Base-by-base conservation (phyloP, 2,329 filamentous ascomycete species). In the Colletotrichum truncatum region DNA sequence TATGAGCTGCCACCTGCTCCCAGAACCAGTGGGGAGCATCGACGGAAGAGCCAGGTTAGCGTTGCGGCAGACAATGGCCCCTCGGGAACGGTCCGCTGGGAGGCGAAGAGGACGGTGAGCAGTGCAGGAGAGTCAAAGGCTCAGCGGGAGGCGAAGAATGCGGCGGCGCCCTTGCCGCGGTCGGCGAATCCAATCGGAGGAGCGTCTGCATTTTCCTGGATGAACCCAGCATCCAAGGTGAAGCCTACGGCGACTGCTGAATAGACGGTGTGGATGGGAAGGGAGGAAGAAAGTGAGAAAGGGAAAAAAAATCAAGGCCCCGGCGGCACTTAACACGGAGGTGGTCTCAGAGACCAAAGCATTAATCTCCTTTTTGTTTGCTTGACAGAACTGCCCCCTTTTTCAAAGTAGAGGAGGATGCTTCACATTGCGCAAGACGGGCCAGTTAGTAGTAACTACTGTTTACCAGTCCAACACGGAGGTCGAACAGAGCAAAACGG, bases 121-220 rank as follows among this genome's bases (percentile, higher is more conserved):
- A 76, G 72, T 45, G 76, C 75, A 55, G 74, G 76, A 26, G 73
- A 76, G 14, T 45, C 70, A 26, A 70, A 72, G 53, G 41, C 49
- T 67, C 52, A 46, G 18, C 23, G 68, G 69, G 49, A 69, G 71
- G 69, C 71, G 38, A 78, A 80, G 58, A 80, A 77, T 56, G 73
- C 76, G 36, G 73, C 73, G 30, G 75, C 80, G 41, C 72, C 78
- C 16, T 74, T 81, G n/a, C 81, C 87, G 14, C 86, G 89, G 61
- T 85, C 88, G 6, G 84, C 88, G 30, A 98, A 98, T 73, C 95
- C 96, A 0, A 87, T 97, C 16, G 95, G 95, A 8, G 93, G 93
- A n/a, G 95, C 92, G 12, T 96, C 93, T 64, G 95, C 95, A 3
- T 98, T 98, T 80, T 91, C 92, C 11, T 98, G 94, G 94, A 90